These are phyloP conservation scores for Trichoderma guizhouense DNA, from an alignment of 2,329 filamentous ascomycete genomes.

Conservation along the genomic window DNA sequence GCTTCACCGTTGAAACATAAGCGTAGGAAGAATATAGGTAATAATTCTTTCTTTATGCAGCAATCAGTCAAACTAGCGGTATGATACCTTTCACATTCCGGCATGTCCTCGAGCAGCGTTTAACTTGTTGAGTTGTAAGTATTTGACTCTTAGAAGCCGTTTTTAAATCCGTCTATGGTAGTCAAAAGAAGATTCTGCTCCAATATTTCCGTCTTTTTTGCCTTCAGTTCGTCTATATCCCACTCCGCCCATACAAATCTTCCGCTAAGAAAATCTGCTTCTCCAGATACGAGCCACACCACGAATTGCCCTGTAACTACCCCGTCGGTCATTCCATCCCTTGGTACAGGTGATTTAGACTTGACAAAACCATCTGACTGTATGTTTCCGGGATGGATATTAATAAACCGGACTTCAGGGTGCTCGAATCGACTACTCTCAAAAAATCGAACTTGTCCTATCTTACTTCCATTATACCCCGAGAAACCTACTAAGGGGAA, in stretches of 20 bases:
- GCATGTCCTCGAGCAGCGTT: too few relatives aligned
- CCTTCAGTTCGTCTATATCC: not conserved
- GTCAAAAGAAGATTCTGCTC: not conserved
- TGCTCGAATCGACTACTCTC: not conserved
- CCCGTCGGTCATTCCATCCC: not conserved
- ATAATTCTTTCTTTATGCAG: too few relatives aligned
- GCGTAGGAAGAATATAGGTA: too few relatives aligned
- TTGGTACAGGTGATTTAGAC: not conserved
- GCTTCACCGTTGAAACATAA: too few relatives aligned
- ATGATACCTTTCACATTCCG: too few relatives aligned
- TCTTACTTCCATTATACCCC: not conserved
- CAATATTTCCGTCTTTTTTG: not conserved
- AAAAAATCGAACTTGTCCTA: not conserved
- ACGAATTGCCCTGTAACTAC: not conserved
- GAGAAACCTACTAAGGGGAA: not conserved
- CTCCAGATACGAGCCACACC: not conserved
- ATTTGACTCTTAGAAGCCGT: too few relatives aligned
- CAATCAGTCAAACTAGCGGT: too few relatives aligned
- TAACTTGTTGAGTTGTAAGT: too few relatives aligned
- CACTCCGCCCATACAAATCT: not conserved
- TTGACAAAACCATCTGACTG: not conserved
- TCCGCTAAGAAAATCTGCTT: not conserved
- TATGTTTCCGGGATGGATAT: not conserved
- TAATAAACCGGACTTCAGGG: not conserved
- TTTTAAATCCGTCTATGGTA: slow-evolving; percentile 28